Evolutionary conservation across 2,329 filamentous ascomycete species (phyloP), one percentile per base, ranked within the genome.

Genomic region (Colletotrichum abscissum): DNA sequence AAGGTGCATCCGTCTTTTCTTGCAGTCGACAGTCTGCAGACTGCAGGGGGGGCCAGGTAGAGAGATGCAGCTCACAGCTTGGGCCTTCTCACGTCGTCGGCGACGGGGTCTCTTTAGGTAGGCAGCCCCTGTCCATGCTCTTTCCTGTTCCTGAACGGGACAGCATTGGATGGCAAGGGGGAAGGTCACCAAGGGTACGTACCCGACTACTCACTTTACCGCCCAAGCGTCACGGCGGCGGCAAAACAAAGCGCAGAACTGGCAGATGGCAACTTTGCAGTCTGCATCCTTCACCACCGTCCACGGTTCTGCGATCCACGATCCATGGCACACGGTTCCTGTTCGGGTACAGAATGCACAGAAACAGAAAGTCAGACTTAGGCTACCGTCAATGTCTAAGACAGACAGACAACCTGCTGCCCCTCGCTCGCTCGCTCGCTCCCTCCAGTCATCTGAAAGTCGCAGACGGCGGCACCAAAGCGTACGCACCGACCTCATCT

Each of bases 401-500:
- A 49, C 42, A 49, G 19, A n/a, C 7, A 49, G 42, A 49, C 42
- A 49, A 22, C 38, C 38, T 42, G 38, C 38, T 19, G 14, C 42
- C n/a, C 42, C 42, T 49, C 42, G 16, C 42, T 42, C 38, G 12
- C 38, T 49, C 42, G 16, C 42, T 38, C 35, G 4, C 38, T 49
- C 42, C 12, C 52, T 28, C 22, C 52, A 49, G 42, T 49, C 42
- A 49, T 49, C 42, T 19, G 8, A 49, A 49, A 9, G 19, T 49
- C 19, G 42, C 42, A 49, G 42, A 49, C 42, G 19, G 42, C 42
- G 42, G 42, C 7, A 49, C 19, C 42, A 49, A 22, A n/a, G 42
- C 42, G 42, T 22, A 54, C 67, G 70, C 70, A 73, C 70, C 70
- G 56, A 65, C 70, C 70, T 73, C 70, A 24, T 46, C 60, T 70